Evolutionary conservation across 2,329 filamentous ascomycete species (phyloP).

Genomic region (Lasiodiplodia sp.): DNA sequence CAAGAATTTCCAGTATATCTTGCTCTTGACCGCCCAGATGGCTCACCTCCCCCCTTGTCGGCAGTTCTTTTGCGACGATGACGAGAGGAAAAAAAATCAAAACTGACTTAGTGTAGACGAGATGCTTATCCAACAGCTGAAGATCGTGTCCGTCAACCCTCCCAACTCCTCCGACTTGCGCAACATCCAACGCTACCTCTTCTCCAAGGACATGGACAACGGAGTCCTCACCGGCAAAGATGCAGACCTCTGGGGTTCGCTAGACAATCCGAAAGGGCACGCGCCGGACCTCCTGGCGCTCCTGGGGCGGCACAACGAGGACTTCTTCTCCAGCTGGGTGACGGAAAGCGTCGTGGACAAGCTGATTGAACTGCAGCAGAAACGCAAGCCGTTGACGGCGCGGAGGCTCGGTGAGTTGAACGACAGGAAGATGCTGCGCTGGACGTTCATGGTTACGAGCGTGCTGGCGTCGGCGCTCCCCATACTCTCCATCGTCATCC

Average conservation of each 20-base stretch:
- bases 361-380: background rate
- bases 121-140: conserved; percentile 29
- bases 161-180: conserved; percentile 30
- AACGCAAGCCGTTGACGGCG: background rate
- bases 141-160: conserved; percentile 14
- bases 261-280: background rate
- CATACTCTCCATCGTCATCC: conserved; percentile 1
- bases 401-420: fast-evolving
- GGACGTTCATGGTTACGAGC: background rate
- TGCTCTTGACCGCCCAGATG: too few species aligned
- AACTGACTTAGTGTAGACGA: conserved; percentile 10
- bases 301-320: background rate
- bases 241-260: background rate
- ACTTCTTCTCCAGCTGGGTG: background rate
- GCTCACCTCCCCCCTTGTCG: too few species aligned
- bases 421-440: background rate
- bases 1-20: too few species aligned
- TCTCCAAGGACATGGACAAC: conserved; percentile 8
- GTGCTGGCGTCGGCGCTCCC: conserved; percentile 5
- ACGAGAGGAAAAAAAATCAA: too few species aligned
- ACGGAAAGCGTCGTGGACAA: background rate
- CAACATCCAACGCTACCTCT: conserved; percentile 31
- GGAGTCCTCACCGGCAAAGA: background rate
- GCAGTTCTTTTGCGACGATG: too few species aligned
- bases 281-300: background rate